Evolutionary conservation across 176 grass and related monocot species (phyloP).

Genomic region (maize (Zea mays)): DNA sequence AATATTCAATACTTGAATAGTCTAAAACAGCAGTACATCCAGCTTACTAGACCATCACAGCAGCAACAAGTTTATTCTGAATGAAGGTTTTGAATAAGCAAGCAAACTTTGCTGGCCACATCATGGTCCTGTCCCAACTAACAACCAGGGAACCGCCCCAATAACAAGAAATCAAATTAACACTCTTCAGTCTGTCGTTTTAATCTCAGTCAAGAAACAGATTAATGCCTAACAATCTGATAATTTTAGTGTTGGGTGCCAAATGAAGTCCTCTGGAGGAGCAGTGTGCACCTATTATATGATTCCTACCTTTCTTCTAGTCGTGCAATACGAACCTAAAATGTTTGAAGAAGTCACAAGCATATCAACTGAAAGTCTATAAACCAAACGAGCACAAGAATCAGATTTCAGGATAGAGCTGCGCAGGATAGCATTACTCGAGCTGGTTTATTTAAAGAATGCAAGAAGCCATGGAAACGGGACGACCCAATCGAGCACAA

Average conservation of each 20-base stretch:
- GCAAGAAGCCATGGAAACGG: neutral
- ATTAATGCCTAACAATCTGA: neutral
- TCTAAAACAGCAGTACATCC: too few species aligned
- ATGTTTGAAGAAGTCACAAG: constrained; percentile 6
- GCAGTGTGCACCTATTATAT: neutral
- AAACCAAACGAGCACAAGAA: neutral
- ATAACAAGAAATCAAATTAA: constrained; percentile 27
- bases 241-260: neutral
- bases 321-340: neutral
- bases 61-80: neutral
- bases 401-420: neutral
- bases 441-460: constrained; percentile 16
- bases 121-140: constrained; percentile 27
- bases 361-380: constrained; percentile 4
- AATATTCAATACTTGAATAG: too few species aligned
- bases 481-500: constrained; percentile 2
- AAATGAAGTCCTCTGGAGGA: neutral
- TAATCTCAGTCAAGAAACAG: neutral
- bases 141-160: constrained; percentile 19
- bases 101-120: constrained; percentile 23
- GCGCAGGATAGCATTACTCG: neutral
- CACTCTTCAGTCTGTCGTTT: neutral
- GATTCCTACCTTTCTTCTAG: neutral
- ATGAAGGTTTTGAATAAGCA: constrained; percentile 22
- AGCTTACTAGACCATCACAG: too few species aligned